These are phyloP conservation scores for Nitzschia palea DNA, from an alignment of 108 stramenopile species.

Conservation along the genomic window DNA sequence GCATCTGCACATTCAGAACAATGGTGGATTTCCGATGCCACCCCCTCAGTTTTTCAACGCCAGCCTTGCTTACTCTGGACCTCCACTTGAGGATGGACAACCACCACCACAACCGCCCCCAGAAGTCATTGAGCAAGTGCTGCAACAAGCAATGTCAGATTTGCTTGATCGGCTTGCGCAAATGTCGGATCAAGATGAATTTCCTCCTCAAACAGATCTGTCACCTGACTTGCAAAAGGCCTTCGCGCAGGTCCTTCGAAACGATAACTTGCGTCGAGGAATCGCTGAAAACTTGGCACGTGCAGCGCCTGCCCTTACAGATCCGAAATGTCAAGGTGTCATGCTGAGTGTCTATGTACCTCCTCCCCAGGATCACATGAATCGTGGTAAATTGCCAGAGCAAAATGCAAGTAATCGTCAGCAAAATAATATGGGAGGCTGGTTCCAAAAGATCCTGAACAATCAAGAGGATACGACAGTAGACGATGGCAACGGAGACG, in stretches of 20 bases:
- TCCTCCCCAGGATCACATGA: slow-evolving; percentile 63
- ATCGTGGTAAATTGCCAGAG: slow-evolving; percentile 52
- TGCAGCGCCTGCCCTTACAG: slow-evolving; percentile 86
- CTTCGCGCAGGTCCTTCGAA: slow-evolving; percentile 76
- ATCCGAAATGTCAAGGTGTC: slow-evolving; percentile 89
- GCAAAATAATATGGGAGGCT: slow-evolving; percentile 55
- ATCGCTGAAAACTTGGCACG: slow-evolving; percentile 84
- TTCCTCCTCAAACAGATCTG: slow-evolving; percentile 32
- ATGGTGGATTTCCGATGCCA: slow-evolving; percentile 22
- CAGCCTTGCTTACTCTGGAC: slow-evolving; percentile 51
- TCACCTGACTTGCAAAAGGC: slow-evolving; percentile 72
- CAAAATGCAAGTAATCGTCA: slow-evolving; percentile 27
- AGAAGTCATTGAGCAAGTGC: slow-evolving; percentile 65
- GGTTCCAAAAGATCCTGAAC: slow-evolving; percentile 79
- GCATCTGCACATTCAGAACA: slow-evolving; percentile 32
- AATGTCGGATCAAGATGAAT: slow-evolving; percentile 40
- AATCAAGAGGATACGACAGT: slow-evolving; percentile 29
- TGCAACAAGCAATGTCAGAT: slow-evolving; percentile 77
- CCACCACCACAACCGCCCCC: slow-evolving; percentile 48
- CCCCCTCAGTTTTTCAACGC: slow-evolving; percentile 81
- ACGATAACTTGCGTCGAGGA: slow-evolving; percentile 72
- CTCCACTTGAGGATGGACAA: slow-evolving; percentile 31
- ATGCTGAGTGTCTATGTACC: slow-evolving; percentile 90
- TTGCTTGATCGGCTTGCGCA: slow-evolving; percentile 74
- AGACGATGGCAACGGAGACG: slow-evolving; percentile 2